phyloP scores from a whole-genome alignment of 2,329 filamentous ascomycete species.

The Paecilomyces sp. region DNA sequence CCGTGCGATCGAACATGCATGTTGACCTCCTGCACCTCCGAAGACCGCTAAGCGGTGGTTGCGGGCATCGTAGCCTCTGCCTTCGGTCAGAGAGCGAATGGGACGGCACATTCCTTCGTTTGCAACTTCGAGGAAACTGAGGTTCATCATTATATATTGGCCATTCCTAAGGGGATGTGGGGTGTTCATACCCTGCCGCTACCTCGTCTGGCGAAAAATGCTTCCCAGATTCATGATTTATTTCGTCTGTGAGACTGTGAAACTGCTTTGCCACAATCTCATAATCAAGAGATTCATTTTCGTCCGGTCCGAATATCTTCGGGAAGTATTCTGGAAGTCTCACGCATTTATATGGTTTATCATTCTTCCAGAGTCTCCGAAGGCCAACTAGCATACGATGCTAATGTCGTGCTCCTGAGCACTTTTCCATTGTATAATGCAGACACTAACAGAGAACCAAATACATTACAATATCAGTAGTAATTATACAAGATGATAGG shows the following conservation, averaged over 20 bases:
- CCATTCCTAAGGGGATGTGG: not conserved
- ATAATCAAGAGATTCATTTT: constrained; percentile 72
- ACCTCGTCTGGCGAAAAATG: constrained; percentile 74
- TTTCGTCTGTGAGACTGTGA: constrained; percentile 65
- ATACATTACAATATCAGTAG: too few relatives aligned
- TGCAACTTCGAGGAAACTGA: constrained; percentile 81
- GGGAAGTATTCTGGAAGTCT: constrained; percentile 77
- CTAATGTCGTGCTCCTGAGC: too few relatives aligned
- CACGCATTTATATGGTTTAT: too few relatives aligned
- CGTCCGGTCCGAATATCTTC: constrained; percentile 87
- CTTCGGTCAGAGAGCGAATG: constrained; percentile 47
- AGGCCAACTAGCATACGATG: too few relatives aligned
- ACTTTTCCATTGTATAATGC: too few relatives aligned
- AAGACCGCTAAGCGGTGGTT: constrained; percentile 81
- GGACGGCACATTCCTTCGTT: constrained; percentile 76
- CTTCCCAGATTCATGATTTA: constrained; percentile 63
- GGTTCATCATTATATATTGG: not conserved
- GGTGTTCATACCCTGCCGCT: constrained; percentile 43
- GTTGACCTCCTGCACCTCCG: constrained; percentile 82
- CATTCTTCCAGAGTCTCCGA: too few relatives aligned
- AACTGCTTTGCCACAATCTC: constrained; percentile 70
- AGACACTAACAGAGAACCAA: too few relatives aligned
- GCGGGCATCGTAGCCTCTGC: constrained; percentile 79
- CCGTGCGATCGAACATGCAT: constrained; percentile 80
- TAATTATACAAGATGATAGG: too few relatives aligned